Percentiles rank a stretch among this genome's conserved stretches.
Conservation (phyloP, 495 filamentous ascomycete species). For the Neurospora sp. region DNA sequence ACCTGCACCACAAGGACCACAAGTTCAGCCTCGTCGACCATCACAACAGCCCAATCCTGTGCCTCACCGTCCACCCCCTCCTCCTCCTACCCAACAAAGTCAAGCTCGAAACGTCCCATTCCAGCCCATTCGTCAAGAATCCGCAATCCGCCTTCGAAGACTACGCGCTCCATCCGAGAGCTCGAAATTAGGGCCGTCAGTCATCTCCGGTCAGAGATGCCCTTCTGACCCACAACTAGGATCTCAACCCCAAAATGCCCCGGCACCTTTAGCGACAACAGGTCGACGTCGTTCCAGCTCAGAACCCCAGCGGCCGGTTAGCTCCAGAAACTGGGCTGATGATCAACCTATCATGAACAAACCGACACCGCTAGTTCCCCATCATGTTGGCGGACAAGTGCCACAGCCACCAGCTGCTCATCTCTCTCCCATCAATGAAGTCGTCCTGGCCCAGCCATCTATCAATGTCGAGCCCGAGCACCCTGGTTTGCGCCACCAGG, state of each 20-base stretch:
- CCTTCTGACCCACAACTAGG: not conserved
- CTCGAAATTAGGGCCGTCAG: not conserved
- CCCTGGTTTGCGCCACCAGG: not conserved
- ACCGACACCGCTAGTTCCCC: not conserved
- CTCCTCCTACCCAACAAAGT: not conserved
- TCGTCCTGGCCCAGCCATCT: not conserved
- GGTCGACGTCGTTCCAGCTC: slow-evolving; percentile 10
- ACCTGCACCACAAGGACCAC: not conserved
- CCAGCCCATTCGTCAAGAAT: slow-evolving; percentile 1
- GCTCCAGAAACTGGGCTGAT: not conserved
- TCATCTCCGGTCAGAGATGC: not conserved
- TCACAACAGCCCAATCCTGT: not conserved
- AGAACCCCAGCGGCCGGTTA: slow-evolving; percentile 6
- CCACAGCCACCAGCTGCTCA: not conserved
- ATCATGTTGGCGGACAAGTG: not conserved
- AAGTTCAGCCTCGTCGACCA: not conserved
- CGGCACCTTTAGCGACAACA: not conserved
- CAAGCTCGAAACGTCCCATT: not conserved
- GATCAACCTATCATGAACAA: not conserved
- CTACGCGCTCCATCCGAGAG: not conserved
- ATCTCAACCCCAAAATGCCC: not conserved
- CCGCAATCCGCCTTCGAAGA: slow-evolving; percentile 12
- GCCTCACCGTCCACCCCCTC: not conserved
- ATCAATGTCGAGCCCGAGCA: not conserved
- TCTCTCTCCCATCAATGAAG: not conserved